Percentiles rank a stretch among this genome's conserved stretches.
phyloP scores from a whole-genome alignment of 179 eudicot genomes.

The Heliamphora pulchella region DNA sequence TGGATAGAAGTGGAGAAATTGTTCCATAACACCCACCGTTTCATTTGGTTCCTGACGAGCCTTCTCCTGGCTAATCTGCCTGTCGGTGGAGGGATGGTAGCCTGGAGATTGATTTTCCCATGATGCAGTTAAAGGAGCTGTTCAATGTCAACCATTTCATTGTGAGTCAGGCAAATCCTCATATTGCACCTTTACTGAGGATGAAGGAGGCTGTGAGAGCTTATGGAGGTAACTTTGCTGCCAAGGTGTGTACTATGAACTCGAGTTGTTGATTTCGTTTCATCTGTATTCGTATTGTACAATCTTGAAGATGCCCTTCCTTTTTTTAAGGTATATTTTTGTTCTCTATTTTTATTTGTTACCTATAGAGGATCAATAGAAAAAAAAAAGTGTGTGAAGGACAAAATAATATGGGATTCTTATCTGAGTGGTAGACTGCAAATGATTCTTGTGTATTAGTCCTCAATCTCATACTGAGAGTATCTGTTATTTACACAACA shows the following conservation, averaged over 20 bases:
- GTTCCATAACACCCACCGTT: slow-evolving; percentile 96
- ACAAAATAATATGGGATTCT: neutral
- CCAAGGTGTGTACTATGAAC: slow-evolving; percentile 52
- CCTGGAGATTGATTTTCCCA: slow-evolving; percentile 94
- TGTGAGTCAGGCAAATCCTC: slow-evolving; percentile 96
- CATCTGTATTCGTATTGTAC: neutral
- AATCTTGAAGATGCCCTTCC: neutral
- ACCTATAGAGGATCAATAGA: neutral
- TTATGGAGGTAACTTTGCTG: slow-evolving; percentile 91
- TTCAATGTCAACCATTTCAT: slow-evolving; percentile 96
- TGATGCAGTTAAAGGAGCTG: slow-evolving; percentile 93
- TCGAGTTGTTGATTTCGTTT: neutral
- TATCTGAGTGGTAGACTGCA: neutral
- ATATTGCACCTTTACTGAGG: slow-evolving; percentile 81
- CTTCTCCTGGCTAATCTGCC: slow-evolving; percentile 32
- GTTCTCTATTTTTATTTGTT: neutral
- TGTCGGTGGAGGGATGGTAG: slow-evolving; percentile 99
- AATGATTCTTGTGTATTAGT: neutral
- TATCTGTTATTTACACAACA: neutral
- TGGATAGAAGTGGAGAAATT: slow-evolving; percentile 76
- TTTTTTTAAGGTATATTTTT: neutral
- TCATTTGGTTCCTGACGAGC: slow-evolving; percentile 69
- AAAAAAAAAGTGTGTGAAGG: neutral
- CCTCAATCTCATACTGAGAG: neutral
- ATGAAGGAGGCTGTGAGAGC: slow-evolving; percentile 75